A percentile compares a stretch with the other conserved stretches of the same genome.
phyloP scores from a whole-genome alignment of 257 asterid genomes.

The Perilla frutescens region DNA sequence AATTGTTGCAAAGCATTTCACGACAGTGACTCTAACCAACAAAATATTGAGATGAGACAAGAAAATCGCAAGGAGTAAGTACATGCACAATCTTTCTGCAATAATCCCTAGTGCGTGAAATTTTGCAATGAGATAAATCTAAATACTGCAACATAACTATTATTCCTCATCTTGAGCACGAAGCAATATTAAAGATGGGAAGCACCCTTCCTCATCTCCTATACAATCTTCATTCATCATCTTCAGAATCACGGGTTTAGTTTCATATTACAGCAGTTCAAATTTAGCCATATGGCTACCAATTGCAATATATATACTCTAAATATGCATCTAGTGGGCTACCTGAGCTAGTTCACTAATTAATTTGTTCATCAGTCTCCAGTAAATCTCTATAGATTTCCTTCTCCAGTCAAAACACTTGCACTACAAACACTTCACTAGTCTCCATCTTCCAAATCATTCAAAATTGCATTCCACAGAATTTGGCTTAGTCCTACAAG shows the following conservation, averaged over 20 bases:
- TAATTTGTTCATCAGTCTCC: constrained; percentile 7
- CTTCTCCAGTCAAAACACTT: background rate
- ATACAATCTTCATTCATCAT: background rate
- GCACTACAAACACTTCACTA: constrained; percentile 6
- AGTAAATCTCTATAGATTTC: constrained; percentile 3
- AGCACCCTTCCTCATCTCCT: constrained; percentile 10
- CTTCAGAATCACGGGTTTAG: background rate
- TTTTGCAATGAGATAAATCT: background rate
- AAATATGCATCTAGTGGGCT: background rate
- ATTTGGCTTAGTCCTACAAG: constrained; percentile 12
- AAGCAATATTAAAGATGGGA: background rate
- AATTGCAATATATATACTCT: background rate
- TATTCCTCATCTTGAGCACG: background rate
- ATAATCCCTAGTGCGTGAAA: background rate
- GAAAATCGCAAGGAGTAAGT: background rate
- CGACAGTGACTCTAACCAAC: background rate
- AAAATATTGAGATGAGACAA: background rate
- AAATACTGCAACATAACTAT: background rate
- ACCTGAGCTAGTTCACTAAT: constrained; percentile 1
- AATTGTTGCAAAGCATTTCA: background rate
- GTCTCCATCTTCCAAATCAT: background rate
- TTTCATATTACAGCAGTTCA: constrained; percentile 1
- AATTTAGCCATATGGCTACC: background rate
- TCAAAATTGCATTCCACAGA: constrained; percentile 11
- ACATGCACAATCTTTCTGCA: constrained; percentile 9